Evolutionary conservation across 2,329 filamentous ascomycete species (phyloP), one percentile per base, ranked within the genome.

Genomic region (Fusarium sp.): DNA sequence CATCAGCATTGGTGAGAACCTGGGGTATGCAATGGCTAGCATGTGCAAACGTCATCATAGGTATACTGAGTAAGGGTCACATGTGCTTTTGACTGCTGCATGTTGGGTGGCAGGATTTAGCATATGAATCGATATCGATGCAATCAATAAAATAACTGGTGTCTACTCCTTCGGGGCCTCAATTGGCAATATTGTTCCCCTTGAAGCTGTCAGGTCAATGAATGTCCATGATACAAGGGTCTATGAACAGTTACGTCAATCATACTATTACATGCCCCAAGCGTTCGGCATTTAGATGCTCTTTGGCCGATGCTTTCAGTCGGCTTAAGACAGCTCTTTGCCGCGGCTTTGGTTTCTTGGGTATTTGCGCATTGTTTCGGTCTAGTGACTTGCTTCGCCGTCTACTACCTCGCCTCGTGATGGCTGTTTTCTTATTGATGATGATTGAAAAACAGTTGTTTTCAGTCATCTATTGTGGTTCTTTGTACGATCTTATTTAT

Each of bases 351-450:
- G 53, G 57, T 21, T 61, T 18, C 46, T 66, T 57, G 72, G 39
- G 24, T 74, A 72, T 38, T 29, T 29, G 20, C 72, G 72, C 70
- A 59, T 74, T 75, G 62, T 73, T 75, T 74, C 72, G 72, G 72
- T 57, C 64, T 44, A 71, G 44, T 26, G n/a, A n/a, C 54, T 49
- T 31, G 29, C 50, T 37, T 69, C 26, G 8, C 43, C 31, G 42
- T 29, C 21, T 13, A 28, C 41, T 48, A 21, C 33, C n/a, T n/a
- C n/a, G 16, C 15, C 33, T 35, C 13, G 16, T n/a, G 33, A n/a
- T 35, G 33, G 16, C 33, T 35, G 16, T 35, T n/a, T n/a, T n/a
- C n/a, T n/a, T n/a, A n/a, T n/a, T n/a, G n/a, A n/a, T n/a, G n/a
- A n/a, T n/a, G n/a, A n/a, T n/a, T n/a, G n/a, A n/a, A n/a, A n/a